A percentile compares a stretch with the other conserved stretches of the same genome.
phyloP scores from a whole-genome alignment of 2,329 filamentous ascomycete genomes.

The Pyrenophora seminiperda region DNA sequence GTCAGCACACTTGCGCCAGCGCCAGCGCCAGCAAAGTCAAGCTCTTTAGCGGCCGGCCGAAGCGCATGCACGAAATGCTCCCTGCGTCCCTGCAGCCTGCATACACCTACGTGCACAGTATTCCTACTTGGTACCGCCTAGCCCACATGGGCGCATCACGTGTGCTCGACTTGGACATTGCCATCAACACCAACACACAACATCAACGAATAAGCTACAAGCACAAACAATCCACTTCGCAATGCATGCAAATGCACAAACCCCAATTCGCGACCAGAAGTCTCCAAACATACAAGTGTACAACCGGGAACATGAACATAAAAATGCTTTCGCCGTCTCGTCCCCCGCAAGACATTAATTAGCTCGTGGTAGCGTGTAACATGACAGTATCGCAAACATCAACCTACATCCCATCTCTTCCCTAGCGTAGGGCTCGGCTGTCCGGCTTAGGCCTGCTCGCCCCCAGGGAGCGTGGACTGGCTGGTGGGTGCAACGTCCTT shows the following conservation, averaged over 20 bases:
- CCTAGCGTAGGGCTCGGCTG: conserved; percentile 18
- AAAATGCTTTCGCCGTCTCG: not conserved
- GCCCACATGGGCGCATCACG: not conserved
- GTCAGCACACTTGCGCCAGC: conserved; percentile 2
- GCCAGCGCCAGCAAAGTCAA: conserved; percentile 12
- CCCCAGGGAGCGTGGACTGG: not conserved
- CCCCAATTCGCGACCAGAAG: not conserved
- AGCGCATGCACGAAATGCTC: conserved; percentile 4
- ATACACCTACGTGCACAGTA: too few relatives aligned
- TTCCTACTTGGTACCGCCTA: not conserved
- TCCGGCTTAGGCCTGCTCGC: conserved; percentile 18
- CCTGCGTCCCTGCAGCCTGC: conserved; percentile 2
- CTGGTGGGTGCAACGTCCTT: conserved; percentile 12
- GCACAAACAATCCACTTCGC: conserved; percentile 18
- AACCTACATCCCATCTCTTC: not conserved
- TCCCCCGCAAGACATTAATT: too few relatives aligned
- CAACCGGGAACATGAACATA: not conserved
- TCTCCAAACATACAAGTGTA: not conserved
- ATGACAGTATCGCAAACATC: not conserved
- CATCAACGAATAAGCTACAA: not conserved
- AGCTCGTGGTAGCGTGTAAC: too few relatives aligned
- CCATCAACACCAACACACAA: not conserved
- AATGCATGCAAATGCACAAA: conserved; percentile 26
- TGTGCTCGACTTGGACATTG: not conserved
- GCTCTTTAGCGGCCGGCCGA: conserved; percentile 13